phyloP scores from a whole-genome alignment of 2,329 filamentous ascomycete genomes.

The Penicillium sp. region DNA sequence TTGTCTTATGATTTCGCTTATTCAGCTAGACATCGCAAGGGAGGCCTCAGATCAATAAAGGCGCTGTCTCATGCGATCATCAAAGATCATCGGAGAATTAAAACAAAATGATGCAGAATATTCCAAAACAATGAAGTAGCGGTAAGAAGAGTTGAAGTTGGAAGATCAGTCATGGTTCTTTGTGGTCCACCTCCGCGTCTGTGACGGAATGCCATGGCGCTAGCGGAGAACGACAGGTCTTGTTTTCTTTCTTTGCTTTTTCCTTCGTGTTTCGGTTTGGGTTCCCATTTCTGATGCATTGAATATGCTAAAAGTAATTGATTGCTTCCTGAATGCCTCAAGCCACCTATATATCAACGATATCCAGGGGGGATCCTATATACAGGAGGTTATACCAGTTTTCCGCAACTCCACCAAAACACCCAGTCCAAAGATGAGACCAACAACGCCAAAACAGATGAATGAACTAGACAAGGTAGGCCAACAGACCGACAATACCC shows the following conservation, averaged over 20 bases:
- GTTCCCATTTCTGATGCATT: neutral
- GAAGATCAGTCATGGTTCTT: conserved; percentile 2
- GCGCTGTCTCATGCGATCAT: conserved; percentile 1
- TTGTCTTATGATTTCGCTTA: conserved; percentile 5
- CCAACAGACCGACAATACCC: conserved; percentile 28
- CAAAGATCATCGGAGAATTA: neutral
- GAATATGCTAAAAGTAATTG: neutral
- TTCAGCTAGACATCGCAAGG: conserved; percentile 10
- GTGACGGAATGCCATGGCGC: conserved; percentile 8
- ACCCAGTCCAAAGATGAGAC: neutral
- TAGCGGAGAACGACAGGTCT: neutral
- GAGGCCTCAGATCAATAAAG: conserved; percentile 1
- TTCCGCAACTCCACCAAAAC: neutral
- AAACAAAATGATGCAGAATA: neutral
- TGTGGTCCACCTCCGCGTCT: conserved; percentile 8
- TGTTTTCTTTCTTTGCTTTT: neutral
- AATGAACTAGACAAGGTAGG: conserved; percentile 24
- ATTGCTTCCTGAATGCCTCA: conserved; percentile 12
- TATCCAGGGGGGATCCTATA: conserved; percentile 18
- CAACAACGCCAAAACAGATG: neutral
- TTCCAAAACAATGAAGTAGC: neutral
- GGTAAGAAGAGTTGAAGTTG: neutral
- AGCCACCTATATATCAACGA: conserved; percentile 12
- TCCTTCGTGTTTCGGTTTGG: neutral
- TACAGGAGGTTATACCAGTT: conserved; percentile 15